phyloP scores from a whole-genome alignment of 139 green algal genomes.

The Micromonas pusilla region DNA sequence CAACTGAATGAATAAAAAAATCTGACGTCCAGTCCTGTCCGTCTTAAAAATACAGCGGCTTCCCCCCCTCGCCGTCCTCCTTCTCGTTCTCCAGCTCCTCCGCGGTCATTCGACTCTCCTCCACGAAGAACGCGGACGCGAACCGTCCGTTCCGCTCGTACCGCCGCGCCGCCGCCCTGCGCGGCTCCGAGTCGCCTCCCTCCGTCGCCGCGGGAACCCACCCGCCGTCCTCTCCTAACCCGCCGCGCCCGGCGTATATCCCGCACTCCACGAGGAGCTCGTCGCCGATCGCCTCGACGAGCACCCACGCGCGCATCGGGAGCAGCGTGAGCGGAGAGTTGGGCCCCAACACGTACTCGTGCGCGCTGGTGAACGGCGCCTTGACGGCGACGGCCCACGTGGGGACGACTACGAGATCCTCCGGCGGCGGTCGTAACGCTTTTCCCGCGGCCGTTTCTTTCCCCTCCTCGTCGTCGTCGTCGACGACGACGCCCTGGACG shows the following conservation, averaged over 20 bases:
- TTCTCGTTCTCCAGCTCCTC: not conserved
- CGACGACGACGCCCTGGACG: not conserved
- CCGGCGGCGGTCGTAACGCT: not conserved
- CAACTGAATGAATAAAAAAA: no score
- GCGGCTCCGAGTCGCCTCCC: not conserved
- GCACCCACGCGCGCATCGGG: not conserved
- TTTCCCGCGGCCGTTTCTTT: not conserved
- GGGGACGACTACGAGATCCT: conserved; percentile 10
- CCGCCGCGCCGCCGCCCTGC: not conserved
- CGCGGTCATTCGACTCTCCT: not conserved
- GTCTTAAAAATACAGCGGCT: not conserved
- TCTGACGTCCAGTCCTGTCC: not conserved
- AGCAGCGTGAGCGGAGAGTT: conserved; percentile 9
- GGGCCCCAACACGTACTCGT: not conserved
- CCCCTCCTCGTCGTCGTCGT: not conserved
- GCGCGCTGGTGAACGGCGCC: not conserved
- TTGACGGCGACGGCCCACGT: conserved; percentile 8
- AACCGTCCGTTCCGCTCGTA: conserved; percentile 7
- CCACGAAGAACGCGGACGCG: conserved; percentile 5
- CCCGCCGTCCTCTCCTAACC: not conserved
- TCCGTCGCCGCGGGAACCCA: not conserved
- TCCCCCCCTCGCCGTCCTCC: not conserved
- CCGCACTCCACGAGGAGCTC: conserved; percentile 1
- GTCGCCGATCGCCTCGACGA: not conserved
- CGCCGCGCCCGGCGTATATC: not conserved